Evolutionary conservation across 2,329 filamentous ascomycete genomes (phyloP), one percentile per base, ranked within the genome.

Genomic region (Dactylonectria estremocensis): DNA sequence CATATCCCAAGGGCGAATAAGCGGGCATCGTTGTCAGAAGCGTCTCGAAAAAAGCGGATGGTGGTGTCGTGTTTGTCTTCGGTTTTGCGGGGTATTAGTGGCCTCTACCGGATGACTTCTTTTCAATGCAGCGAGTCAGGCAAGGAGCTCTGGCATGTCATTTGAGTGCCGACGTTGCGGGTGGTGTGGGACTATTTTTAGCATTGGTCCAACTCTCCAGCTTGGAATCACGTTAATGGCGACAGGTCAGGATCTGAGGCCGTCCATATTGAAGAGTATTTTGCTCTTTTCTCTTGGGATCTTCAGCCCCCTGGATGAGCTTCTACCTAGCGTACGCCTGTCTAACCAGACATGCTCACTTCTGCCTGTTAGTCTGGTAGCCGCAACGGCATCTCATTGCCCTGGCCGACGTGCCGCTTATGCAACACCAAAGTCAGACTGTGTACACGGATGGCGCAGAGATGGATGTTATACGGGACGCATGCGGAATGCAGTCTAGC

Each of bases 151-250:
- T 53, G 14, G 50, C 10, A 11, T 53, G 50, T 5, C 50, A 20
- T 22, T 31, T 28, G 22, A 56, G 40, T 57, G 54, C 54, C 54
- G 54, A 24, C 20, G n/a, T 18, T 18, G 37, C 28, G 55, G 24
- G 55, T 58, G 55, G 40, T 46, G 55, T 48, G 40, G 43, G 28
- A 33, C 31, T 58, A 58, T 58, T 58, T 58, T 48, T 58, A 58
- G 55, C 18, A 58, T 24, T 11, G 14, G 22, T 28, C 14, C 9
- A 31, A 46, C 16, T 49, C 18, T 18, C 16, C 3, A 10, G 50
- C 5, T 22, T n/a, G 31, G 18, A 53, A 16, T 5, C n/a, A 46
- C 28, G 24, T 14, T 28, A 43, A 33, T 31, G n/a, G 11, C 28
- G 22, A 2, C 33, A 20, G 5, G 20, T 5, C 2, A 10, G 7